Evolutionary conservation across 192 early-diverging fungal genomes (phyloP), one percentile per base, ranked within the genome.

Genomic region (Entophlyctis luteolus): DNA sequence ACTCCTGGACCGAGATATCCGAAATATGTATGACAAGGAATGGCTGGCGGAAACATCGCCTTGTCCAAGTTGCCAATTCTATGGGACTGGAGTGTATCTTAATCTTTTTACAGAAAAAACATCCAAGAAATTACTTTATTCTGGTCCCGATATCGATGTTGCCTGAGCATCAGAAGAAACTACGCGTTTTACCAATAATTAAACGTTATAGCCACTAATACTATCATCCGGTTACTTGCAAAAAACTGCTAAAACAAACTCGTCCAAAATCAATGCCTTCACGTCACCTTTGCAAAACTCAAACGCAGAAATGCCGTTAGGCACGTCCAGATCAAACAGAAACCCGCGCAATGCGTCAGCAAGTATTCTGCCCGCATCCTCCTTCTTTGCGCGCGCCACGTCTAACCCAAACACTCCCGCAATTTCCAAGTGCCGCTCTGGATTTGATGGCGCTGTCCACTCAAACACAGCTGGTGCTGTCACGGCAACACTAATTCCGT

Each of bases 381-480:
- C 85, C 28, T 65, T 56, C 75, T 84, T 88, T 31, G 85, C 87
- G 35, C 79, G 71, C n/a, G 84, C 72, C 45, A 79, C 68, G 73
- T 90, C 88, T 10, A 85, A 85, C 31, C 87, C 87, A 76, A 95
- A 89, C 16, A 88, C 78, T 37, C 76, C 72, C 0, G 93, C 93
- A 36, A 88, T 84, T 67, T 91, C 91, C 70, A 93, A 74, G 63
- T 95, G 93, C 27, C 93, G 87, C 33, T 95, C 93, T 22, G 93
- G 91, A 59, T 84, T 86, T 45, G 88, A 84, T 28, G 82, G 78
- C 25, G 86, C 83, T 5, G 93, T 95, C 69, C 87, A 95, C 56
- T 89, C 80, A 78, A 92, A 93, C 18, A 95, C 93, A 2, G 93
- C 88, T 22, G 93, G 93, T n/a, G 88, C 83, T n/a, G 91, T 90